Percentiles rank a stretch among this genome's conserved stretches.
These are phyloP conservation scores for Botrytis fragariae DNA, from an alignment of 2,329 filamentous ascomycete genomes.

Conservation along the genomic window DNA sequence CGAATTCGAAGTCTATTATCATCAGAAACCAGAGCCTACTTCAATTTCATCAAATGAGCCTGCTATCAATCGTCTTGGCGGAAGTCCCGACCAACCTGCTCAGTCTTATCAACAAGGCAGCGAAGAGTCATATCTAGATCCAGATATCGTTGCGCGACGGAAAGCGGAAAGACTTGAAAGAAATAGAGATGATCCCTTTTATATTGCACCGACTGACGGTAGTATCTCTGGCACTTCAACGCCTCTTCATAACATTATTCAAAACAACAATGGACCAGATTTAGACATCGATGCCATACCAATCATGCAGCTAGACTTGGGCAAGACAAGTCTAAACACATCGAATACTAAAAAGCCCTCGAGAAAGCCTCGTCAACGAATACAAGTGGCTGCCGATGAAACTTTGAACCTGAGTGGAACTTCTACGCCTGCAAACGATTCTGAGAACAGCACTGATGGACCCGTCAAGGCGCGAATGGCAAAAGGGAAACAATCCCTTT, in stretches of 20 bases:
- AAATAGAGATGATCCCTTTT: conserved; percentile 92
- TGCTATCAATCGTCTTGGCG: conserved; percentile 53
- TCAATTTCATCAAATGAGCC: conserved; percentile 50
- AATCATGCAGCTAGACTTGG: conserved; percentile 86
- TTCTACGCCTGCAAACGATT: conserved; percentile 51
- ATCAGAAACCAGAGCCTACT: conserved; percentile 46
- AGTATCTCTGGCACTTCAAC: conserved; percentile 63
- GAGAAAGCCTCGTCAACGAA: conserved; percentile 52
- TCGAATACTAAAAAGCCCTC: conserved; percentile 38
- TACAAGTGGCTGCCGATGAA: conserved; percentile 72
- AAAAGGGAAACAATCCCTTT: conserved; percentile 60
- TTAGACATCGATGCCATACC: conserved; percentile 94
- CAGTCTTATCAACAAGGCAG: conserved; percentile 58
- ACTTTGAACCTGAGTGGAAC: conserved; percentile 57
- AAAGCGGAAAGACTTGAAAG: conserved; percentile 76
- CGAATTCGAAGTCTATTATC: conserved; percentile 64
- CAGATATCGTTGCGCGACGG: conserved; percentile 70
- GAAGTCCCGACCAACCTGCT: conserved; percentile 45
- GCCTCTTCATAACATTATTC: conserved; percentile 74
- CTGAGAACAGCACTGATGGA: conserved; percentile 51
- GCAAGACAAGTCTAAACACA: conserved; percentile 44
- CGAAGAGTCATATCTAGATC: conserved; percentile 66
- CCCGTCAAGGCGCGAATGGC: conserved; percentile 47
- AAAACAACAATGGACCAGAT: conserved; percentile 69
- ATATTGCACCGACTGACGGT: conserved; percentile 62